These are phyloP conservation scores for Pachyrhizus erosus DNA, from an alignment of 306 rosid species.

Conservation along the genomic window DNA sequence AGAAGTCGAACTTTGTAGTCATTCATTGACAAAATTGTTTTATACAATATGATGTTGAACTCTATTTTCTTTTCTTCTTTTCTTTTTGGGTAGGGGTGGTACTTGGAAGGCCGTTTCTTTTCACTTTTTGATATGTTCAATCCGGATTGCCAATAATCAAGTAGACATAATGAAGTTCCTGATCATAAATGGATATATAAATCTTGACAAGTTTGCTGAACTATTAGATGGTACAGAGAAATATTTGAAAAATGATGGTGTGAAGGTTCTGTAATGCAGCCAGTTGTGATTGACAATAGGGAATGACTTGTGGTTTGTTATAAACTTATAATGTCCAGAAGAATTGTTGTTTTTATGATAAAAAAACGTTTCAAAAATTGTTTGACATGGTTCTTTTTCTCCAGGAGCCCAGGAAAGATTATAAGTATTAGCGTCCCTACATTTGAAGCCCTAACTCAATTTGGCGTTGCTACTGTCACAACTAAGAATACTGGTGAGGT, in stretches of 20 bases:
- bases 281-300: not conserved
- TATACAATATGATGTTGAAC: not conserved
- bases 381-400: constrained; percentile 32
- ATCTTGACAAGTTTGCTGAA: not conserved
- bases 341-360: not conserved
- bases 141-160: not conserved
- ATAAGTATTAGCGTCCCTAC: constrained; percentile 78
- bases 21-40: not conserved
- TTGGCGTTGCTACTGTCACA: constrained; percentile 81
- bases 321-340: not conserved
- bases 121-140: not conserved
- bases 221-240: not conserved
- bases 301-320: constrained; percentile 30
- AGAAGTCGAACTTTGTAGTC: not conserved
- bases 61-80: too few species aligned
- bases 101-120: not conserved
- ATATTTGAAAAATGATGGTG: not conserved
- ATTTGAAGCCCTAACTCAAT: constrained; percentile 87
- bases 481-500: constrained; percentile 88
- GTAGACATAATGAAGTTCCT: constrained; percentile 21
- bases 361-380: not conserved
- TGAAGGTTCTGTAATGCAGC: not conserved
- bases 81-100: not conserved
- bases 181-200: not conserved
- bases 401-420: constrained; percentile 94